Base-by-base conservation (phyloP, 139 green algal species). In the Chlamydomonas eustigma region DNA sequence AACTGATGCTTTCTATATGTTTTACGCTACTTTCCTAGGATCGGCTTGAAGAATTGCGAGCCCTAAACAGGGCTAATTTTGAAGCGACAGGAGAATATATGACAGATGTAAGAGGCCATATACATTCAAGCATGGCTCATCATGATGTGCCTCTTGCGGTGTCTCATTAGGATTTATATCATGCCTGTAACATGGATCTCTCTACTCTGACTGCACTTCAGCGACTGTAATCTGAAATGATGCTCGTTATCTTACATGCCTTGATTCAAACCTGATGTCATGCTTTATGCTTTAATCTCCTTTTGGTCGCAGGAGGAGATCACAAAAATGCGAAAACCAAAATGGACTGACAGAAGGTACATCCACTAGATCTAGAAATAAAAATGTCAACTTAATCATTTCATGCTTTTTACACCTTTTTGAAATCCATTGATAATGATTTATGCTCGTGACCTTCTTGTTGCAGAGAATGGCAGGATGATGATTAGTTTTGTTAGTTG, bases 11-110 rank as follows among this genome's bases (percentile, higher is more conserved):
- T 12, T 58, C 44, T 58, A 12, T 58, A 12, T 28, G 12, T 58
- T 58, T 58, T 28, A 28, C 18, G 12, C 12, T 18, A 28, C 12
- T 58, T 58, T 58, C 44, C 12, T 18, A 58, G 78, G 84, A 92
- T 72, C 79, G 85, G 1, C 78, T 97, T n/a, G 87, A 94, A 74
- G 90, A 95, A 81, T 74, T 97, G 8, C 82, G 92, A 0, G 85
- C 90, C 28, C 76, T 97, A 12, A 97, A 97, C 84, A 73, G 91
- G 30, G 84, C 90, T 6, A 93, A 81, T 1, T 95, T 84, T 70
- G 78, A 91, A 58, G 80, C 89, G 65, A 97, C 92, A 36, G 92
- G 92, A 0, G 86, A 95, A 78, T 97, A 97, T 87, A 84, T 88
- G 83, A 74, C 4, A 1, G 85, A 90, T 12, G 86, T 90, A 74